Base-by-base conservation (phyloP, 2,329 filamentous ascomycete genomes). In the Boeremia lycopersici region DNA sequence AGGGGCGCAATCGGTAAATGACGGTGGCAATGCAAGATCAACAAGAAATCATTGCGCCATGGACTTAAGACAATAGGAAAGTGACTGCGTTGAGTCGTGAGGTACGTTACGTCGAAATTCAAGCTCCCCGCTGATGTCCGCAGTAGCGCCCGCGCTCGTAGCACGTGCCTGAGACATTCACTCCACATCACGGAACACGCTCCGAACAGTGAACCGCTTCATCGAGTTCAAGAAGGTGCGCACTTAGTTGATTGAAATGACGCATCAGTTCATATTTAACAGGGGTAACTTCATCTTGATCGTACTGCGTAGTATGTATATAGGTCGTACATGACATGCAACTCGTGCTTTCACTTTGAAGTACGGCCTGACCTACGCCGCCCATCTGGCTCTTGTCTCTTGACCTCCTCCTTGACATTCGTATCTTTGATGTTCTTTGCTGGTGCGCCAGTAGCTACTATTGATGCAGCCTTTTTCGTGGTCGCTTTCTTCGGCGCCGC, bases 91-190 rank as follows among this genome's bases (percentile, higher is more conserved):
- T 19, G 33, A 51, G 52, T 46, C 38, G 46, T 49, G 38, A 48
- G 56, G 51, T 57, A 61, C 59, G 51, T 62, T 50, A 65, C 61
- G 61, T 60, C 62, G 61, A 69, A 70, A 60, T 71, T 71, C 64
- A 36, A 42, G 40, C 40, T 42, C 40, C 40, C 40, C 40, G 40
- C 40, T 28, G 28, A 66, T 61, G 60, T 62, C 60, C 57, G 54
- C 60, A 60, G 53, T 64, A 66, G 60, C 63, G 60, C 64, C 62
- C 59, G 60, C 58, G 23, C 11, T 15, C 11, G 40, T 4, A 28
- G 41, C 65, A 67, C 64, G 65, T 68, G 65, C 63, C 31, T 15
- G 42, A 11, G 2, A 15, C 36, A 15, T 55, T 55, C 52, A 55
- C 26, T 41, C 43, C 29, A 28, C 49, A 25, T 25, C 3, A 19